phyloP scores from a whole-genome alignment of 805 yeast genomes.

The Wickerhamomyces chambardii region DNA sequence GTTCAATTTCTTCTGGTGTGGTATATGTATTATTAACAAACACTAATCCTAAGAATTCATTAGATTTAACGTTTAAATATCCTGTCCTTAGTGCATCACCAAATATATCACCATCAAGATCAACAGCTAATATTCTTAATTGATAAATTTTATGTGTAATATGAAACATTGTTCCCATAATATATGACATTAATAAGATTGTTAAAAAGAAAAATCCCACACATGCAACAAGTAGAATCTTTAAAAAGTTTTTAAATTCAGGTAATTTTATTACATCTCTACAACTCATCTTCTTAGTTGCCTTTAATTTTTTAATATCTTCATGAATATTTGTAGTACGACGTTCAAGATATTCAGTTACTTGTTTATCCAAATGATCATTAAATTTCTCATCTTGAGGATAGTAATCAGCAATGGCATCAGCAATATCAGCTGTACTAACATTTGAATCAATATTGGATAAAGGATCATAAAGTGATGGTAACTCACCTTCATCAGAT shows the following conservation, averaged over 20 bases:
- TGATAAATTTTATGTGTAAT: neutral
- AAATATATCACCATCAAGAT: neutral
- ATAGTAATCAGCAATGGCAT: too few relatives aligned
- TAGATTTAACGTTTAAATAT: neutral
- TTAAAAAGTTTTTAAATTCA: neutral
- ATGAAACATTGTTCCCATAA: neutral
- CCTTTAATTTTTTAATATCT: neutral
- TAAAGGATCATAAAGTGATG: too few relatives aligned
- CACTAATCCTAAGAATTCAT: neutral
- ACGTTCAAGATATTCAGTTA: too few relatives aligned
- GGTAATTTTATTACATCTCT: neutral
- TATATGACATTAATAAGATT: neutral
- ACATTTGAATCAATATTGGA: too few relatives aligned
- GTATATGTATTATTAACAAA: neutral
- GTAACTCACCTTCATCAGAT: too few relatives aligned
- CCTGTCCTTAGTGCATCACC: neutral
- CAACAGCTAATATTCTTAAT: neutral
- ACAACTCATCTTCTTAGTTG: neutral
- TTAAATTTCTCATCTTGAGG: too few relatives aligned
- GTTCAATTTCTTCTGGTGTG: neutral
- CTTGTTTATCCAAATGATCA: too few relatives aligned
- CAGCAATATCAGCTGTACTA: too few relatives aligned
- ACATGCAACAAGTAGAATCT: neutral
- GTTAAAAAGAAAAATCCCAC: neutral
- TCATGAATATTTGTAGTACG: too few relatives aligned